Evolutionary conservation across 202 grass and related monocot genomes (phyloP).

Genomic region (Setaria italica): DNA sequence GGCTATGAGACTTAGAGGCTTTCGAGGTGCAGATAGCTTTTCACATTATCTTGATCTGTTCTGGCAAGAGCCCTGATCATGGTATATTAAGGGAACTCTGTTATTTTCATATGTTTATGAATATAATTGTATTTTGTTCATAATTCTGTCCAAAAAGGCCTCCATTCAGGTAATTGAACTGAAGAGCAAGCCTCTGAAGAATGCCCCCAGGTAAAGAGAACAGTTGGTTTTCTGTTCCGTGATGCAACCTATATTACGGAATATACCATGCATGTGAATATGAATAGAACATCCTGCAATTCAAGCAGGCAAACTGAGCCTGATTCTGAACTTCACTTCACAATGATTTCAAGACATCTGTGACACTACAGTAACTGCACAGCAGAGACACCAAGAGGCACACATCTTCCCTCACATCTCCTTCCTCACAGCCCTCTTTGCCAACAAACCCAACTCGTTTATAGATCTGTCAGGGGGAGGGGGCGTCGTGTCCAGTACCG

Average conservation of each 20-base stretch:
- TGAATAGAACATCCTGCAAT: neutral
- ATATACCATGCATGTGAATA: neutral
- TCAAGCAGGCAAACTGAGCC: neutral
- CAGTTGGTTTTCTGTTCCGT: neutral
- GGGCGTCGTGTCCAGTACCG: no score
- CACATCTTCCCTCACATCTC: neutral
- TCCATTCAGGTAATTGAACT: neutral
- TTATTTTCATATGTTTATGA: neutral
- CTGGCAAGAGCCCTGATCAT: neutral
- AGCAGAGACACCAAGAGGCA: slow-evolving; percentile 23
- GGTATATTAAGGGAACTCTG: neutral
- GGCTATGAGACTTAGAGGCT: neutral
- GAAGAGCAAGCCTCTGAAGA: neutral
- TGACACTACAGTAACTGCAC: slow-evolving; percentile 24
- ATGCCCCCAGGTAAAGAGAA: neutral
- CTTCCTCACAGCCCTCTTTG: no score
- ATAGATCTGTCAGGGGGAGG: no score
- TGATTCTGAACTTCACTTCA: neutral
- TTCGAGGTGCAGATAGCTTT: neutral
- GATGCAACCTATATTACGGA: neutral
- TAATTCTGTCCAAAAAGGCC: neutral
- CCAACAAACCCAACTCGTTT: no score
- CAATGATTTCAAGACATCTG: neutral
- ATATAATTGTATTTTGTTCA: neutral
- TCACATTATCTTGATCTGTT: neutral